Evolutionary conservation across 192 early-diverging fungal genomes (phyloP), one percentile per base, ranked within the genome.

Genomic region (Chytriomyces confervae): DNA sequence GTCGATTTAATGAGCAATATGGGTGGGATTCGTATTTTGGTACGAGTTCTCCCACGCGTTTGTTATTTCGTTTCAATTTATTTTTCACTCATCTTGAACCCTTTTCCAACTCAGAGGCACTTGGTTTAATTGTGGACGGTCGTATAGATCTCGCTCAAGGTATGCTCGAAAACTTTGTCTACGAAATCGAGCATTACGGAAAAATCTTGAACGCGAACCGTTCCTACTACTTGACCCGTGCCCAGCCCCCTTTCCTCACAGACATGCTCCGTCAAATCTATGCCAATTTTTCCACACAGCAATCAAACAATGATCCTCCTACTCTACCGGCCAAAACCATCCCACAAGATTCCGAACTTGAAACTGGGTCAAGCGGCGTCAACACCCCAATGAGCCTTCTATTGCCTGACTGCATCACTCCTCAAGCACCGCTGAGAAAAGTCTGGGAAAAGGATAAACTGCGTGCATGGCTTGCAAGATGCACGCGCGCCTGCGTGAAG

Each of bases 1-100:
- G 98, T 16, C 90, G 98, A 8, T 99, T 98, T 86, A 99, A 98
- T 81, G 98, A 99, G 84, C 97, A 96, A 93, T 99, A 99, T 82
- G 97, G 96, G 0, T 99, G 97, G 97, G 97, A 99, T 82, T 77
- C 71, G 24, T 76, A 76, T 44, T 76, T 76, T 47, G 24, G 24
- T 27, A 27, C 24, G 24, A 27, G 24, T 27, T 27, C 24, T 27
- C 24, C 24, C 24, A 27, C 24, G 24, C 24, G 24, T 27, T 27
- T 27, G 24, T 27, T 27, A 27, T 27, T 27, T 27, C 24, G 24
- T 27, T 27, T 27, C 24, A 0, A 27, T 27, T 27, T 27, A 27
- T 27, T 27, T 27, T 27, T 27, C 24, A 27, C 24, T 27, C 24
- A 27, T 27, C 24, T 27, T 27, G 24, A 27, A 27, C 24, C 24